phyloP scores from a whole-genome alignment of 73 alveolate species.

The Tetrahymena elliotti region DNA sequence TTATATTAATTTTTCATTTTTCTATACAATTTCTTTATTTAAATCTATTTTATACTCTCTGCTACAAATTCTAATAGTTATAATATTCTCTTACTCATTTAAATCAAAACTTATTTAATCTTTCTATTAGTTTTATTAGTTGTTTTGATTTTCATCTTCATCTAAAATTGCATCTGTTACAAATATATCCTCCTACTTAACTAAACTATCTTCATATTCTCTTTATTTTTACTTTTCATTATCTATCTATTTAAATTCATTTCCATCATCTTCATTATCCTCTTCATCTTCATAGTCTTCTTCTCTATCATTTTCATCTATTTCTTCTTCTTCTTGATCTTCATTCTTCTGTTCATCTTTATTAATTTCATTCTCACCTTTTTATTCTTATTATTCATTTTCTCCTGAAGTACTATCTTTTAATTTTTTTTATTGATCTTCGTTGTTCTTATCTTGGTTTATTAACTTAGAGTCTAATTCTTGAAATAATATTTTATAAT shows the following conservation, averaged over 20 bases:
- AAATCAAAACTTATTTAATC: neutral
- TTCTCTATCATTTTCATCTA: neutral
- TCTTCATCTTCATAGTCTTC: neutral
- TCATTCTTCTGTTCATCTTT: neutral
- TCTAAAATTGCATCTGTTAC: neutral
- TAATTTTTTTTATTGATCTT: too few species aligned
- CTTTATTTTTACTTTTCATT: neutral
- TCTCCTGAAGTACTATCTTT: too few species aligned
- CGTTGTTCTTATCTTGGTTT: too few species aligned
- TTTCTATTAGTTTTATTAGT: neutral
- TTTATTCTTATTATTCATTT: neutral
- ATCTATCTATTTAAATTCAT: neutral
- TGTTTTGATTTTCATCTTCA: neutral
- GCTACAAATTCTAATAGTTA: neutral
- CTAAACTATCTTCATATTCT: neutral
- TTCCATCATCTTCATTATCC: neutral
- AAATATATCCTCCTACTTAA: neutral
- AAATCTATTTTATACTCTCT: neutral
- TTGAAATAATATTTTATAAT: too few species aligned
- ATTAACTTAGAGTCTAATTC: too few species aligned
- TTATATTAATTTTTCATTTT: neutral
- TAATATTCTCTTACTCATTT: neutral
- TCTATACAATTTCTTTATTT: neutral
- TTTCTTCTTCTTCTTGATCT: neutral
- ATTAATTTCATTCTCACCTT: neutral